Percentiles rank a stretch among this genome's conserved stretches.
Conservation (phyloP, 192 early-diverging fungal species). For the Coemansia sp. region DNA sequence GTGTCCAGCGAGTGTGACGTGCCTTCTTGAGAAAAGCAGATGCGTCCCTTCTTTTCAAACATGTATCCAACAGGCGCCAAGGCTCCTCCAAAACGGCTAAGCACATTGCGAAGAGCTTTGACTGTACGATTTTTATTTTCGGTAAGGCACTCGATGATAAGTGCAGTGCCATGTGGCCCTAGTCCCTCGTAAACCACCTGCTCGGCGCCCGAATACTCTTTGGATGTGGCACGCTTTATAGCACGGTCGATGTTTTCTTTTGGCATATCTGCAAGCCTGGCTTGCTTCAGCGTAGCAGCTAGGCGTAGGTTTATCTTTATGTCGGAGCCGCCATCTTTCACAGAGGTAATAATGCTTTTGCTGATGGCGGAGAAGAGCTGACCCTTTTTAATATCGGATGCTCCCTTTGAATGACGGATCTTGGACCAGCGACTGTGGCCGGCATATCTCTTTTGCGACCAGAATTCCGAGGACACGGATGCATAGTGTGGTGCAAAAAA, state of each 20-base stretch:
- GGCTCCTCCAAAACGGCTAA: constrained; percentile 59
- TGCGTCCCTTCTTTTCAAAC: constrained; percentile 65
- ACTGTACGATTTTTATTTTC: constrained; percentile 66
- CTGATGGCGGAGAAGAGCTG: constrained; percentile 59
- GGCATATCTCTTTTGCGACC: constrained; percentile 20
- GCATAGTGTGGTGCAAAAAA: too few relatives aligned
- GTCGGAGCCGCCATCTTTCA: constrained; percentile 64
- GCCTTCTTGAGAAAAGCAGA: constrained; percentile 55
- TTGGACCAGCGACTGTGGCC: constrained; percentile 71
- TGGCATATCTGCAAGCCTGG: constrained; percentile 63
- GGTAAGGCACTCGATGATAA: constrained; percentile 62
- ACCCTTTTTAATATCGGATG: constrained; percentile 58
- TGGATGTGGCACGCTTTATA: constrained; percentile 59
- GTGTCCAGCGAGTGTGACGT: constrained; percentile 55
- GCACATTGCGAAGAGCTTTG: constrained; percentile 60
- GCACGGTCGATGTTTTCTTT: constrained; percentile 72
- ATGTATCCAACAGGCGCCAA: constrained; percentile 66
- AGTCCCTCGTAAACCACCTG: constrained; percentile 65
- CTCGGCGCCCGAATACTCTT: constrained; percentile 54
- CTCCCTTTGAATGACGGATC: constrained; percentile 61
- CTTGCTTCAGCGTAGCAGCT: constrained; percentile 58
- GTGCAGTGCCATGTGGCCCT: constrained; percentile 60
- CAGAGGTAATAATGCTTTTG: constrained; percentile 63
- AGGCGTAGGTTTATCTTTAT: constrained; percentile 60
- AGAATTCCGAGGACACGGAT: neutral